Conservation (phyloP, 495 filamentous ascomycete genomes). For the Penicillium bialowiezense region DNA sequence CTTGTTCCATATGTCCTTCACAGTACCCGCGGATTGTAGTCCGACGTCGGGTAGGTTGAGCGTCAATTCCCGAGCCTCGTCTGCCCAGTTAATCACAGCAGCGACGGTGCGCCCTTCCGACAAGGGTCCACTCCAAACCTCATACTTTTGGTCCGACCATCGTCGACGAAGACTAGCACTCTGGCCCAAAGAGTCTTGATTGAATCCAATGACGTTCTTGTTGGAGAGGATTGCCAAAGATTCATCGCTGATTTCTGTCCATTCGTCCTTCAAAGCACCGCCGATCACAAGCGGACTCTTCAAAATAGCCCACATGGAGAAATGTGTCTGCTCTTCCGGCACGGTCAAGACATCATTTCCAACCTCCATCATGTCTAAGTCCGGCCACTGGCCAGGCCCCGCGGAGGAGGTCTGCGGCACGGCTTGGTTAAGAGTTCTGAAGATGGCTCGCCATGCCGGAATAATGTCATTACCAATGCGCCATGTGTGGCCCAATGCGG, state of each 20-base stretch:
- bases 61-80: constrained; percentile 34
- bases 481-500: constrained; percentile 46
- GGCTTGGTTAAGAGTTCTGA: constrained; percentile 47
- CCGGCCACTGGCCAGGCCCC: constrained; percentile 47
- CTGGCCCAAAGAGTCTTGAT: constrained; percentile 51
- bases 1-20: constrained; percentile 44
- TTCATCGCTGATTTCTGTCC: constrained; percentile 23
- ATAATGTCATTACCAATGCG: constrained; percentile 56
- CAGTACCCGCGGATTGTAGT: constrained; percentile 32
- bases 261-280: constrained; percentile 37
- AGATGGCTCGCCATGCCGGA: constrained; percentile 49
- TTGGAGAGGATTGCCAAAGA: constrained; percentile 45
- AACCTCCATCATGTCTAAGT: constrained; percentile 56
- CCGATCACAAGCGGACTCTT: constrained; percentile 57
- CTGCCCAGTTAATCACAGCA: constrained; percentile 45
- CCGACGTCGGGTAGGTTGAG: constrained; percentile 40
- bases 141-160: constrained; percentile 43
- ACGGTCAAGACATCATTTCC: constrained; percentile 36
- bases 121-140: constrained; percentile 49
- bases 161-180: constrained; percentile 35
- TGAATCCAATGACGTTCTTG: constrained; percentile 49
- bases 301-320: constrained; percentile 55
- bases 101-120: constrained; percentile 36
- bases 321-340: constrained; percentile 50
- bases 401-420: constrained; percentile 37